Evolutionary conservation across 2,329 filamentous ascomycete genomes (phyloP).

Genomic region (Tolypocladium paradoxum): DNA sequence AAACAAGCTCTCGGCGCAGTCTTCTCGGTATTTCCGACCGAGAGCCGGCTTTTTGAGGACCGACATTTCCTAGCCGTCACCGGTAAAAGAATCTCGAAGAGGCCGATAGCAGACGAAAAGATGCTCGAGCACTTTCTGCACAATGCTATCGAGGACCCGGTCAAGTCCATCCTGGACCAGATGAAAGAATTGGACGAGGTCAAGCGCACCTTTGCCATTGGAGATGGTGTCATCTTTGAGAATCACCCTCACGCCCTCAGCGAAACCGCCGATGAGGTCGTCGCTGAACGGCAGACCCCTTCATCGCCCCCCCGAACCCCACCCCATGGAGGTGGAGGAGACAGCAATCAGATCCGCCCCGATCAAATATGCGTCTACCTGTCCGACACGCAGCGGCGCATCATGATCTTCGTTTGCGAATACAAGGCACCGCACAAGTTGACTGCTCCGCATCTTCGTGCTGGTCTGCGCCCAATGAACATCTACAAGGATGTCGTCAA

Average conservation of each 20-base stretch:
- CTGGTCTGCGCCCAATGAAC: no score
- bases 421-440: no score
- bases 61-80: neutral
- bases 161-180: neutral
- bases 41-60: neutral
- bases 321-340: no score
- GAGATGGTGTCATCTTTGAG: constrained; percentile 1
- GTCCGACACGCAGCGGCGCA: no score
- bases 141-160: constrained; percentile 1
- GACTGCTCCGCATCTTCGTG: no score
- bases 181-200: neutral
- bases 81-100: neutral
- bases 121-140: constrained; percentile 1
- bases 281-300: no score
- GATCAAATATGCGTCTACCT: no score
- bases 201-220: neutral
- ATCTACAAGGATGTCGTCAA: no score
- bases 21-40: neutral
- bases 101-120: constrained; percentile 1
- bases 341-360: no score
- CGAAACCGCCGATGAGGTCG: neutral
- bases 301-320: no score
- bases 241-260: constrained; percentile 1
- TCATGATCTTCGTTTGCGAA: no score
- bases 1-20: neutral